A percentile compares a stretch with the other conserved stretches of the same genome.
These are phyloP conservation scores for Rehmannia glutinosa DNA, from an alignment of 257 asterid species.

Conservation along the genomic window DNA sequence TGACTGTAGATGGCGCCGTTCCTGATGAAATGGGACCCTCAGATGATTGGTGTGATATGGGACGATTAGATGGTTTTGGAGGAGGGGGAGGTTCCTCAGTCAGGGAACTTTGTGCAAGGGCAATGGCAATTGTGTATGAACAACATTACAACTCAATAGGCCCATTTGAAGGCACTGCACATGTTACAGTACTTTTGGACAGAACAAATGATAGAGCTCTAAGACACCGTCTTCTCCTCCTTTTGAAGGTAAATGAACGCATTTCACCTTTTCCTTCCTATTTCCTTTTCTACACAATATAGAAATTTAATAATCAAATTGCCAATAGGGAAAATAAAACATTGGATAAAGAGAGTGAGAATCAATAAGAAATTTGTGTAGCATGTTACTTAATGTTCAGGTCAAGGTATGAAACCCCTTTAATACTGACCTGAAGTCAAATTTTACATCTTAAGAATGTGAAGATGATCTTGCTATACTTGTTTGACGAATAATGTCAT, in stretches of 20 bases:
- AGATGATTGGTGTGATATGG: conserved; percentile 99
- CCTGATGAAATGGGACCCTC: conserved; percentile 99
- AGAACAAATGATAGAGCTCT: conserved; percentile 97
- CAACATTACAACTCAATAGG: conserved; percentile 79
- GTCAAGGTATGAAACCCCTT: background rate
- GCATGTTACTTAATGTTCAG: conserved; percentile 2
- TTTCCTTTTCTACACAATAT: background rate
- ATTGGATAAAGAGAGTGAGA: background rate
- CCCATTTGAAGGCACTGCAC: conserved; percentile 96
- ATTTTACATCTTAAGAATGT: background rate
- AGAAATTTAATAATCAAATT: background rate
- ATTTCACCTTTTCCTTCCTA: background rate
- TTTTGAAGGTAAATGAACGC: conserved; percentile 61
- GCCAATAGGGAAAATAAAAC: background rate
- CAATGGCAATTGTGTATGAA: conserved; percentile 98
- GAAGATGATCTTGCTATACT: background rate
- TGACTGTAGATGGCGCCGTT: conserved; percentile 91
- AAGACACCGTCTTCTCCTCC: conserved; percentile 98
- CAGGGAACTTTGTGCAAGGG: conserved; percentile 99
- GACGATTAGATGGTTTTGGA: conserved; percentile 98
- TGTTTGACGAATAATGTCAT: background rate
- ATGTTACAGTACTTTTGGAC: conserved; percentile 90
- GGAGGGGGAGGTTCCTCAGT: conserved; percentile 99
- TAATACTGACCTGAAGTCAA: background rate
- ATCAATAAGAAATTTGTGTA: background rate